A percentile compares a stretch with the other conserved stretches of the same genome.
These are phyloP conservation scores for Viola pubescens DNA, from an alignment of 441 rosid genomes.

Conservation along the genomic window DNA sequence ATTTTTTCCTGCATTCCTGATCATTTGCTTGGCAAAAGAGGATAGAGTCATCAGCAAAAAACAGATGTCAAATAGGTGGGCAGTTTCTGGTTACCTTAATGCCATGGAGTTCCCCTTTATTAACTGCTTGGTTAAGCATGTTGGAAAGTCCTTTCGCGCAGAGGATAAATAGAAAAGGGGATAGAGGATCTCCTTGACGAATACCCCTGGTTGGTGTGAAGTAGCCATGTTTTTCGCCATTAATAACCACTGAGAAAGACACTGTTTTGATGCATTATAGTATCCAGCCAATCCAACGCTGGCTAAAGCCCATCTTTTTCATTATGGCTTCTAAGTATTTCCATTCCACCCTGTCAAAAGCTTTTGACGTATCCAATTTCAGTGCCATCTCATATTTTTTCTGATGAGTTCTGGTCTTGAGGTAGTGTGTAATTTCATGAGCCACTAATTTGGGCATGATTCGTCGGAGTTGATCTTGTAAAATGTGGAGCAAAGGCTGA, in stretches of 20 bases:
- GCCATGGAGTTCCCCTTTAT: not conserved
- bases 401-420: not conserved
- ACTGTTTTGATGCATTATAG: not conserved
- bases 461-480: not conserved
- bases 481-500: not conserved
- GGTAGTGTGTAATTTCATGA: not conserved
- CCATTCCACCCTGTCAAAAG: not conserved
- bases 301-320: not conserved
- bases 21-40: not conserved
- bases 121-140: not conserved
- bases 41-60: not conserved
- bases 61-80: not conserved
- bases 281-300: not conserved
- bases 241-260: not conserved
- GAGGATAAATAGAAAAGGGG: not conserved
- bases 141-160: not conserved
- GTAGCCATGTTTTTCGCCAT: not conserved
- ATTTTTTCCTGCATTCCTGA: not conserved
- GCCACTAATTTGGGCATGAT: not conserved
- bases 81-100: not conserved
- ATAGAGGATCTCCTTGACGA: not conserved
- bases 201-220: not conserved
- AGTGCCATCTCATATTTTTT: not conserved
- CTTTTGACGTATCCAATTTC: slow-evolving; percentile 3
- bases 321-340: not conserved